Percentiles rank a stretch among this genome's conserved stretches.
Evolutionary conservation across 2,329 filamentous ascomycete genomes (phyloP).

Genomic region (Phaeomoniella chlamydospora): DNA sequence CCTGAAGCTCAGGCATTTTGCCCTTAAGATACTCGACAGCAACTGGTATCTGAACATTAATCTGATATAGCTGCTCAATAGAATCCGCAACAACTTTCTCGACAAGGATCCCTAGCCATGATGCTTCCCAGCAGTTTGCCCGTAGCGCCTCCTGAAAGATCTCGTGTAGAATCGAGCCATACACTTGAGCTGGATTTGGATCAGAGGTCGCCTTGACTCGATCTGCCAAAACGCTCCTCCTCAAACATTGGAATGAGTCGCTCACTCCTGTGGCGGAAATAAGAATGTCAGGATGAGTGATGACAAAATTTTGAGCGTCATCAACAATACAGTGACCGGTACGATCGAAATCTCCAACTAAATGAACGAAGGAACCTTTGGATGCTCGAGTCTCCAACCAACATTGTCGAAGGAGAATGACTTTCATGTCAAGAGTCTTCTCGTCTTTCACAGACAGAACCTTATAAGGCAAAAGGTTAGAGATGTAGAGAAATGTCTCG

Average conservation of each 20-base stretch:
- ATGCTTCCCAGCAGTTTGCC: constrained; percentile 63
- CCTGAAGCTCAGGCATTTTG: constrained; percentile 67
- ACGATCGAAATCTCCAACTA: constrained; percentile 63
- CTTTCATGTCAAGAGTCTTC: constrained; percentile 47
- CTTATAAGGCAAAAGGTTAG: constrained; percentile 40
- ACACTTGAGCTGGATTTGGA: constrained; percentile 66
- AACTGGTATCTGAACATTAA: constrained; percentile 57
- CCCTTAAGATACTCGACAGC: constrained; percentile 68
- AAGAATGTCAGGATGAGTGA: constrained; percentile 87
- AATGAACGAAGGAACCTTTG: constrained; percentile 64
- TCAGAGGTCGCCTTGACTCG: constrained; percentile 83
- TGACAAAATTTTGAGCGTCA: constrained; percentile 68
- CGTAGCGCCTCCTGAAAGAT: constrained; percentile 85
- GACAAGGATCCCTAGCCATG: constrained; percentile 53
- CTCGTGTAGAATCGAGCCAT: constrained; percentile 87
- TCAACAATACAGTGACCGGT: constrained; percentile 67
- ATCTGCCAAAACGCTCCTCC: constrained; percentile 85
- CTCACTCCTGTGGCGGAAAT: constrained; percentile 83
- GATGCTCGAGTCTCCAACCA: constrained; percentile 75
- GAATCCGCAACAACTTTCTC: constrained; percentile 49
- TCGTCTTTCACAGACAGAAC: constrained; percentile 74
- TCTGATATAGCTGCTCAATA: constrained; percentile 77
- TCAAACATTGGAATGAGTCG: constrained; percentile 87
- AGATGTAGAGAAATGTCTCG: background rate
- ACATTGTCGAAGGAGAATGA: constrained; percentile 65